These are phyloP conservation scores for Tolypocladium tropicale DNA, from an alignment of 2,329 filamentous ascomycete species.

Conservation along the genomic window DNA sequence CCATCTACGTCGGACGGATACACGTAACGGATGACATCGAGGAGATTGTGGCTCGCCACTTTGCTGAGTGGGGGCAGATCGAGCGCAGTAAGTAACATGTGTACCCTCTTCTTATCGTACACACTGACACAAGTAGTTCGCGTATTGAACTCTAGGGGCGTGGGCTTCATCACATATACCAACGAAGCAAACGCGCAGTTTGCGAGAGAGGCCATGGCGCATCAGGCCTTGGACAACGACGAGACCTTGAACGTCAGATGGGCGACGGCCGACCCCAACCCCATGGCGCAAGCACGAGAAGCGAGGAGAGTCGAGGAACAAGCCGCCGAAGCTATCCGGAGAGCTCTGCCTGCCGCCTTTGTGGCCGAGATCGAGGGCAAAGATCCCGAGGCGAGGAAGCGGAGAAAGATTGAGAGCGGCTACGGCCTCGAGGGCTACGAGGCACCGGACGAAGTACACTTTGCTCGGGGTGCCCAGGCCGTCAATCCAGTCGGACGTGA, in stretches of 20 bases:
- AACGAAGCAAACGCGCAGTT: slow-evolving; percentile 88
- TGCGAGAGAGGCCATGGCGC: slow-evolving; percentile 90
- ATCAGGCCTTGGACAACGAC: slow-evolving; percentile 82
- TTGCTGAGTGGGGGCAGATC: slow-evolving; percentile 91
- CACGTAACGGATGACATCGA: slow-evolving; percentile 96
- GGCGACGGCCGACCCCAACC: slow-evolving; percentile 95
- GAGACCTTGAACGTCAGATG: slow-evolving; percentile 94
- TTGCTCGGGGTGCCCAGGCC: slow-evolving; percentile 64
- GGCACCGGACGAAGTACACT: slow-evolving; percentile 89
- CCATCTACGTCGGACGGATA: slow-evolving; percentile 86
- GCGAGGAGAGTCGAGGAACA: slow-evolving; percentile 86
- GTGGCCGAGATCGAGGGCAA: slow-evolving; percentile 90
- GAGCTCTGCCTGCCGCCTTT: slow-evolving; percentile 80
- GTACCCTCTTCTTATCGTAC: not conserved
- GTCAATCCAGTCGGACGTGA: slow-evolving; percentile 48
- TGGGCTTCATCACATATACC: slow-evolving; percentile 89
- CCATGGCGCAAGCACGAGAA: slow-evolving; percentile 86
- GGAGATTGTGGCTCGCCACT: slow-evolving; percentile 88
- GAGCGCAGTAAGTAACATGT: slow-evolving; percentile 51
- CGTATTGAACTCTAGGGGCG: slow-evolving; percentile 79
- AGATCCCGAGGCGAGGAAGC: slow-evolving; percentile 76
- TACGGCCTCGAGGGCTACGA: slow-evolving; percentile 90
- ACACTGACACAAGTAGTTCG: slow-evolving; percentile 36
- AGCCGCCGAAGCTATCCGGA: slow-evolving; percentile 83
- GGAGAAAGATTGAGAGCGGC: slow-evolving; percentile 77